These are phyloP conservation scores for Pseudogymnoascus sp. DNA, from an alignment of 2,329 filamentous ascomycete genomes.

Conservation along the genomic window DNA sequence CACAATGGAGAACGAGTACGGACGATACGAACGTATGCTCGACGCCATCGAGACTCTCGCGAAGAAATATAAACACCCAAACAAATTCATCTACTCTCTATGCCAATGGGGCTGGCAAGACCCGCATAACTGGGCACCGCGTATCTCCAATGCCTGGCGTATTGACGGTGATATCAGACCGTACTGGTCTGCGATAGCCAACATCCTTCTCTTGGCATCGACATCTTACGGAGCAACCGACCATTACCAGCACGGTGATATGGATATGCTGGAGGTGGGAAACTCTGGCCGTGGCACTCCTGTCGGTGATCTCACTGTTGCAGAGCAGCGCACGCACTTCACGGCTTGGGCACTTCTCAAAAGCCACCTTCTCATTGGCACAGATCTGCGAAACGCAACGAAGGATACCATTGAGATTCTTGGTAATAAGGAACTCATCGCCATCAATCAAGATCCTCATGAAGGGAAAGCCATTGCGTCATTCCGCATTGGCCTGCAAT, in stretches of 20 bases:
- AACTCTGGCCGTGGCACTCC: slow-evolving; percentile 26
- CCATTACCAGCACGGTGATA: background rate
- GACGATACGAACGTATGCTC: slow-evolving; percentile 25
- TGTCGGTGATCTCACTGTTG: slow-evolving; percentile 20
- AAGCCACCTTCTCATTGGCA: slow-evolving; percentile 10
- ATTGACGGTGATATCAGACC: slow-evolving; percentile 27
- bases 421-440: slow-evolving; percentile 21
- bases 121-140: slow-evolving; percentile 23
- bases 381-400: slow-evolving; percentile 16
- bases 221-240: background rate
- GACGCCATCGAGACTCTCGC: slow-evolving; percentile 12
- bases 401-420: slow-evolving; percentile 21
- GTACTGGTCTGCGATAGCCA: slow-evolving; percentile 26
- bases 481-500: slow-evolving; percentile 20
- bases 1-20: slow-evolving; percentile 25
- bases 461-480: slow-evolving; percentile 20
- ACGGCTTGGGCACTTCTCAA: slow-evolving; percentile 33
- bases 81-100: slow-evolving; percentile 22
- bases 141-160: slow-evolving; percentile 24
- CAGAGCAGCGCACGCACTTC: slow-evolving; percentile 30
- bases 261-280: slow-evolving; percentile 21
- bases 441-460: slow-evolving; percentile 24
- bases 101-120: slow-evolving; percentile 40
- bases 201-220: background rate
- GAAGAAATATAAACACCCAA: slow-evolving; percentile 9